These are phyloP conservation scores for Alternaria burnsii DNA, from an alignment of 2,329 filamentous ascomycete genomes.

Conservation along the genomic window DNA sequence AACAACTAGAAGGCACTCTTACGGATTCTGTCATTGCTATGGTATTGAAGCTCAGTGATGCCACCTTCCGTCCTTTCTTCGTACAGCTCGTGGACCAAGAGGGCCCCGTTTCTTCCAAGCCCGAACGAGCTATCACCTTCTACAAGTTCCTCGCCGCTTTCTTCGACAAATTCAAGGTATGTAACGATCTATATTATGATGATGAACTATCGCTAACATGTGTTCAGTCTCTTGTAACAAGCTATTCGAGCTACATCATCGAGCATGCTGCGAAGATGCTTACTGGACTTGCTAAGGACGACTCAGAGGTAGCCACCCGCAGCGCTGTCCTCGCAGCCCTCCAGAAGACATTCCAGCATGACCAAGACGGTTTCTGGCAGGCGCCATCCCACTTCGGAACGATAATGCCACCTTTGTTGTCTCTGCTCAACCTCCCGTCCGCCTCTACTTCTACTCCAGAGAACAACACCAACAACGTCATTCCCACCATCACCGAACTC, in stretches of 20 bases:
- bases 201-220: conserved; percentile 23
- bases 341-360: conserved; percentile 80
- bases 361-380: conserved; percentile 97
- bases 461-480: conserved; percentile 61
- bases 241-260: conserved; percentile 85
- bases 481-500: conserved; percentile 81
- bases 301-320: conserved; percentile 69
- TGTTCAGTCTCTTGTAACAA: conserved; percentile 81
- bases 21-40: conserved; percentile 83
- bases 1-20: conserved; percentile 69
- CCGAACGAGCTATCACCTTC: conserved; percentile 72
- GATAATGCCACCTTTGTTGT: conserved; percentile 73
- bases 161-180: conserved; percentile 80
- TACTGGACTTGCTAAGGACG: conserved; percentile 45
- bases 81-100: conserved; percentile 83
- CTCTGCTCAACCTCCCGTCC: conserved; percentile 60
- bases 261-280: conserved; percentile 76
- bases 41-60: conserved; percentile 96
- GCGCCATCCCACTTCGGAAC: conserved; percentile 83
- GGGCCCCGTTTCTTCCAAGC: conserved; percentile 24
- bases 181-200: conserved; percentile 14
- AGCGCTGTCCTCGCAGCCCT: conserved; percentile 75
- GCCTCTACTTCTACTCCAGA: conserved; percentile 20
- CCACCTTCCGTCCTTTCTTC: conserved; percentile 91
- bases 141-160: conserved; percentile 83